Base-by-base conservation (phyloP, 163 green algal species). In the Trebouxiophyceae sp. region DNA sequence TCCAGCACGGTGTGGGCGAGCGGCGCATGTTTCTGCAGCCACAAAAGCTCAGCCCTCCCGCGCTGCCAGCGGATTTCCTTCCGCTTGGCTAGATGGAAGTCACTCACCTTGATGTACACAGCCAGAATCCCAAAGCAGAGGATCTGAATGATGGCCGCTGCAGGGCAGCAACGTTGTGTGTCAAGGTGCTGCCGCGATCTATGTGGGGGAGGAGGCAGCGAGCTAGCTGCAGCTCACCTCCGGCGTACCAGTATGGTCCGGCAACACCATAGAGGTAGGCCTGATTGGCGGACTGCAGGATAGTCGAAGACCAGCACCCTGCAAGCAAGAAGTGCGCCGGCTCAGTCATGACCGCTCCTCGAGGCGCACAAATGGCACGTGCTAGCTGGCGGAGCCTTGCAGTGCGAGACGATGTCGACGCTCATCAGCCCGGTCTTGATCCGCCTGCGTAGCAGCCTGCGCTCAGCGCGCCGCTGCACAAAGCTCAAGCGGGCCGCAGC, bases 201-300 rank as follows among this genome's bases (percentile, higher is more conserved):
- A n/a, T n/a, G n/a, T n/a, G n/a, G n/a, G n/a, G n/a, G n/a, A n/a
- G n/a, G n/a, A n/a, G n/a, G n/a, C n/a, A n/a, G n/a, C n/a, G n/a
- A n/a, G n/a, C n/a, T n/a, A n/a, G n/a, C 89, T 95, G 28, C 63
- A 69, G 50, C 45, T 89, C 89, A 27, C 88, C 89, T 28, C 79
- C 67, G 5, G 89, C 89, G 60, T 96, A 96, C 89, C 89, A 96
- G 76, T 96, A 96, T 2, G 89, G 89, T 0, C 89, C 84, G 27
- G 68, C 77, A 24, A 93, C 39, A 50, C 39, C 68, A 55, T 74
- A 81, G 55, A 81, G 57, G 45, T 56, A 82, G 31, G 70, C 68
- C 26, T 96, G 89, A 60, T 95, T 96, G 12, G 90, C 89, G 24
- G 81, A 92, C 65, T 96, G 89, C 32, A 95, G 78, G 20, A 95